These are phyloP conservation scores for Mycena sanguinolenta DNA, from an alignment of 768 basidiomycete genomes.

Conservation along the genomic window DNA sequence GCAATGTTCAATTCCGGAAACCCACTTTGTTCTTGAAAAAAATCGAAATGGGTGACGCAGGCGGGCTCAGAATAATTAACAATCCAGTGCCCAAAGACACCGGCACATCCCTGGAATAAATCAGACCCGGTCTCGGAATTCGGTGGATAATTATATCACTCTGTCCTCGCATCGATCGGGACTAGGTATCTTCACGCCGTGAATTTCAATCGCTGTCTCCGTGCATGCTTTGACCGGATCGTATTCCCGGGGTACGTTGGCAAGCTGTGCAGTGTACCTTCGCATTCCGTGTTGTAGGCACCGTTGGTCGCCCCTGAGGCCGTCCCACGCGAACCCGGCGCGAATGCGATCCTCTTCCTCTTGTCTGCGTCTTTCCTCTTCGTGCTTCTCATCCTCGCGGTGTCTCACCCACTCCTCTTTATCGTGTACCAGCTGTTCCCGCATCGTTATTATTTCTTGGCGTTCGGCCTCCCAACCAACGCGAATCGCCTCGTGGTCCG, in stretches of 20 bases:
- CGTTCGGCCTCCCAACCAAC: constrained; percentile 13
- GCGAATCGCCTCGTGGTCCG: constrained; percentile 5
- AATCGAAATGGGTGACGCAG: constrained; percentile 42
- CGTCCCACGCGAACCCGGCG: constrained; percentile 36
- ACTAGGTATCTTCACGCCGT: constrained; percentile 7
- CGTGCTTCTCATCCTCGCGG: constrained; percentile 16
- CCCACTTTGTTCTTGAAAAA: constrained; percentile 48
- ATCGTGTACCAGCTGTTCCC: constrained; percentile 21
- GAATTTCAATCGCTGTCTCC: constrained; percentile 39
- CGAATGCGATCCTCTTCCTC: constrained; percentile 39
- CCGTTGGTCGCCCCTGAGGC: constrained; percentile 29
- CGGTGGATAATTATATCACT: background rate
- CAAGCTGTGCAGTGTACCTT: constrained; percentile 46
- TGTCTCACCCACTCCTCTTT: constrained; percentile 19
- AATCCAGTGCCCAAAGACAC: constrained; percentile 44
- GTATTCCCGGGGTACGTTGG: constrained; percentile 45
- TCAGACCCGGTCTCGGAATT: background rate
- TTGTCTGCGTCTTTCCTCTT: constrained; percentile 36
- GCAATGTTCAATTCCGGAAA: background rate
- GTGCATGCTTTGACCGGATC: constrained; percentile 17
- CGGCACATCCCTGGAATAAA: constrained; percentile 19
- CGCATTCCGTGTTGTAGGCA: constrained; percentile 46
- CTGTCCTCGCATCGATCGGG: constrained; percentile 27
- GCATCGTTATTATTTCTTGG: constrained; percentile 7
- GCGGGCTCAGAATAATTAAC: constrained; percentile 43